Conservation (phyloP, 805 yeast genomes). For the Priceomyces melissophilus region DNA sequence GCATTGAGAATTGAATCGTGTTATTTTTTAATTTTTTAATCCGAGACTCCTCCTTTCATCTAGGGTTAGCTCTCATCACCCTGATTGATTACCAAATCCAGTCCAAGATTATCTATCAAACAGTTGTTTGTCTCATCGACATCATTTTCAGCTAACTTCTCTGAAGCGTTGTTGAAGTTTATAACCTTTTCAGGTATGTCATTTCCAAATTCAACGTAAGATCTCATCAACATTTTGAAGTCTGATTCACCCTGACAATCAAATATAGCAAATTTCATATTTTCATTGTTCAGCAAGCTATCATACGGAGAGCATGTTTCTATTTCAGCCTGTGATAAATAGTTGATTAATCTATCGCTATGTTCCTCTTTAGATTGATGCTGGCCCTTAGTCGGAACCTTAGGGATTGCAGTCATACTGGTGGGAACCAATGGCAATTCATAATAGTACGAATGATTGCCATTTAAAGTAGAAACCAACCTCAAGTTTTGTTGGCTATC, state of each 20-base stretch:
- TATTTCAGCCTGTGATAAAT: slow-evolving; percentile 52
- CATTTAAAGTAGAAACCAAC: slow-evolving; percentile 36
- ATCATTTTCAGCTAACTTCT: not conserved
- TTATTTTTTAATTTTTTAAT: too few species aligned
- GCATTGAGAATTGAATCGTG: too few species aligned
- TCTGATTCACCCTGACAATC: slow-evolving; percentile 7
- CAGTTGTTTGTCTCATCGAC: slow-evolving; percentile 3
- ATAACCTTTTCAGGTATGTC: slow-evolving; percentile 16
- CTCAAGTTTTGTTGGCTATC: slow-evolving; percentile 29
- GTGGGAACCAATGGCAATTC: slow-evolving; percentile 35
- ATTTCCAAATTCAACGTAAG: slow-evolving; percentile 25
- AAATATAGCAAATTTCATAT: slow-evolving; percentile 26
- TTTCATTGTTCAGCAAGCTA: slow-evolving; percentile 27
- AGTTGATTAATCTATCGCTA: slow-evolving; percentile 15
- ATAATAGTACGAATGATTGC: slow-evolving; percentile 36
- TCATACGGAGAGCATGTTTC: slow-evolving; percentile 48
- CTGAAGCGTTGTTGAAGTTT: slow-evolving; percentile 6
- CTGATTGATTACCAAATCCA: slow-evolving; percentile 11
- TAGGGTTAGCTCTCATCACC: not conserved
- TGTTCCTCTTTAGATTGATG: slow-evolving; percentile 1
- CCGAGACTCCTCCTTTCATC: too few species aligned
- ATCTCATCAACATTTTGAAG: slow-evolving; percentile 14
- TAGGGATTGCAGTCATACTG: slow-evolving; percentile 17
- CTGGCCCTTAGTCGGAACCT: slow-evolving; percentile 3
- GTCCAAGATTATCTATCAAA: slow-evolving; percentile 6